Evolutionary conservation across 148 eudicot species (phyloP).

Genomic region (Camellia sinensis): DNA sequence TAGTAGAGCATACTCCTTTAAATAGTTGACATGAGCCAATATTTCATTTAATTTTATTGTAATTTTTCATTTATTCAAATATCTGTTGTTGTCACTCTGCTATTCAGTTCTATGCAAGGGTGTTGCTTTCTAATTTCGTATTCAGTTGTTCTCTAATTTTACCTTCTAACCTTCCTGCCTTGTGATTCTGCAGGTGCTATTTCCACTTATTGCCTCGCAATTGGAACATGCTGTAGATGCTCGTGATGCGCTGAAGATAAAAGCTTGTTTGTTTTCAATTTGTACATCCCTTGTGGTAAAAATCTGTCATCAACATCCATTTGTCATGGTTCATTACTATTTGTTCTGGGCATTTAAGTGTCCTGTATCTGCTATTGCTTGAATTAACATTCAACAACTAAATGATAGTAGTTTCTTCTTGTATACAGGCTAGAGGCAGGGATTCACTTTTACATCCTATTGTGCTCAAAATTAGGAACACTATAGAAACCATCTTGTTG

Average conservation of each 20-base stretch:
- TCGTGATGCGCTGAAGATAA: constrained; percentile 51
- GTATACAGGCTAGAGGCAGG: constrained; percentile 52
- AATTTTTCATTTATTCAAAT: neutral
- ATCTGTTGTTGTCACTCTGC: neutral
- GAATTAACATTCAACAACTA: no score
- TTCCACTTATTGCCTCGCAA: constrained; percentile 51
- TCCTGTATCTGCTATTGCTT: neutral
- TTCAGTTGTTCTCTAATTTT: neutral
- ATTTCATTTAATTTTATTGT: neutral
- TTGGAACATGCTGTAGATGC: constrained; percentile 45
- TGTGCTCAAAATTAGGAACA: constrained; percentile 34
- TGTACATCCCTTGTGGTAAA: constrained; percentile 78
- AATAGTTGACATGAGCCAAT: neutral
- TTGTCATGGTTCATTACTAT: neutral
- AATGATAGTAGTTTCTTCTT: constrained; percentile 3
- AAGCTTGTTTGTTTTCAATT: constrained; percentile 69
- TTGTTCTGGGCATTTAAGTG: neutral
- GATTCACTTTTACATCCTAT: constrained; percentile 46
- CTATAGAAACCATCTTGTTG: constrained; percentile 46
- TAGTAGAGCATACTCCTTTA: neutral
- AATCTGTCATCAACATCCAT: neutral
- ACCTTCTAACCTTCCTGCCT: neutral
- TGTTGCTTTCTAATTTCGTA: neutral
- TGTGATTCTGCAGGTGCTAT: constrained; percentile 48
- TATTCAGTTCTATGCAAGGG: neutral